phyloP scores from a whole-genome alignment of 2,329 filamentous ascomycete genomes.

The Diaporthe nobilis region DNA sequence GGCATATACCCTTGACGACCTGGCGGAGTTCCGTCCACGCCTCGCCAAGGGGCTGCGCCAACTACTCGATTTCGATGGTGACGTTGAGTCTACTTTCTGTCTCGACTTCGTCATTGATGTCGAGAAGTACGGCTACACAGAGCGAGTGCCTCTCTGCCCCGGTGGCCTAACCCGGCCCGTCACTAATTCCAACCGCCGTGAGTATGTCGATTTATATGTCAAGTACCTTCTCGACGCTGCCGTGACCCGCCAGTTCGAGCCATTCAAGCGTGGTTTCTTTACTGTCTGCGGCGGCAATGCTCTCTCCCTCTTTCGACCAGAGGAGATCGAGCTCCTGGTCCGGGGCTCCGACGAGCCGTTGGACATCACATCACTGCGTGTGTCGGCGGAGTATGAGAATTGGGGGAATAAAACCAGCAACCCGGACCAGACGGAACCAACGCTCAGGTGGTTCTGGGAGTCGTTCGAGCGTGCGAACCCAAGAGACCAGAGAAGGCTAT shows the following conservation, averaged over 20 bases:
- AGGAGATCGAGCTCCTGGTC: slow-evolving; percentile 91
- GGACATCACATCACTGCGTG: slow-evolving; percentile 81
- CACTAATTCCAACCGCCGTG: slow-evolving; percentile 85
- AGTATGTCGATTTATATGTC: slow-evolving; percentile 90
- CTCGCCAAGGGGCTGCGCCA: slow-evolving; percentile 82
- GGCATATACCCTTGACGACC: slow-evolving; percentile 83
- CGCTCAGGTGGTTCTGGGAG: slow-evolving; percentile 91
- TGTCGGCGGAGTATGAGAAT: slow-evolving; percentile 85
- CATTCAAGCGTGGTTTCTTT: slow-evolving; percentile 94
- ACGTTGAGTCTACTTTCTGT: slow-evolving; percentile 85
- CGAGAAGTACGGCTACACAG: slow-evolving; percentile 80
- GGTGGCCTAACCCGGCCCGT: slow-evolving; percentile 82
- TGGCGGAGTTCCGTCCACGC: slow-evolving; percentile 84
- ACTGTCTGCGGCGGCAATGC: slow-evolving; percentile 92
- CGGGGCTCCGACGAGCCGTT: slow-evolving; percentile 87
- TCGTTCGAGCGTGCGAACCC: slow-evolving; percentile 77
- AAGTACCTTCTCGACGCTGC: slow-evolving; percentile 83
- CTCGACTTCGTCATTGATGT: slow-evolving; percentile 85
- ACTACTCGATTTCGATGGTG: slow-evolving; percentile 85
- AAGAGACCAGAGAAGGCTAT: slow-evolving; percentile 80
- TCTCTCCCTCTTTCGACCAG: slow-evolving; percentile 86
- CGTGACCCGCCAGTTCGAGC: slow-evolving; percentile 87
- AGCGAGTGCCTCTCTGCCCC: slow-evolving; percentile 78
- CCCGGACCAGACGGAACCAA: slow-evolving; percentile 72
- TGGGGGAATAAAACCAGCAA: slow-evolving; percentile 70